These are phyloP conservation scores for Pisolithus marmoratus DNA, from an alignment of 768 basidiomycete genomes.

Conservation along the genomic window DNA sequence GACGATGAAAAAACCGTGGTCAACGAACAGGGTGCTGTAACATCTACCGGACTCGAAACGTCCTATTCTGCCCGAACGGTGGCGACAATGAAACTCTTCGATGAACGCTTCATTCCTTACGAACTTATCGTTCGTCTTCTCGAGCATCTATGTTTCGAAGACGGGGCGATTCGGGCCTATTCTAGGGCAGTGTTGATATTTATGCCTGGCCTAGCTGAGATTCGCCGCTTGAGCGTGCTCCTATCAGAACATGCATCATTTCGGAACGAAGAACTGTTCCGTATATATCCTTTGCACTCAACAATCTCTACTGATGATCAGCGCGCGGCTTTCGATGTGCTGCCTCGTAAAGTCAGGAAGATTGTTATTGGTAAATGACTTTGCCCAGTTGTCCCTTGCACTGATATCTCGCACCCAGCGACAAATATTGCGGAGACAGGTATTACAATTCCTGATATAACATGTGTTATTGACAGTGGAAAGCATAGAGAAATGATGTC, in stretches of 20 bases:
- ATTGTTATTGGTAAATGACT: constrained; percentile 83
- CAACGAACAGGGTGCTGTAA: constrained; percentile 3
- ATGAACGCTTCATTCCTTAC: constrained; percentile 86
- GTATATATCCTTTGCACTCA: constrained; percentile 84
- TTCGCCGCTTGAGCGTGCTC: constrained; percentile 80
- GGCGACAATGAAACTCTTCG: constrained; percentile 75
- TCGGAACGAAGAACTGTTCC: constrained; percentile 56
- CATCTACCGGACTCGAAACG: constrained; percentile 58
- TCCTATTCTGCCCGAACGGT: constrained; percentile 75
- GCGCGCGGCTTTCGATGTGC: constrained; percentile 83
- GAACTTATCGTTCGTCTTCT: constrained; percentile 83
- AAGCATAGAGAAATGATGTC: constrained; percentile 93
- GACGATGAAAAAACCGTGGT: constrained; percentile 44
- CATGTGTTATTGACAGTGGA: constrained; percentile 92
- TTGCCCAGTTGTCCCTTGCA: not conserved
- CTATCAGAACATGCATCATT: constrained; percentile 72
- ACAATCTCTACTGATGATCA: constrained; percentile 91
- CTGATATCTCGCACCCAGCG: constrained; percentile 37
- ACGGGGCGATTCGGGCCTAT: constrained; percentile 43
- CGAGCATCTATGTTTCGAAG: constrained; percentile 76
- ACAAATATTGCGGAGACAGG: constrained; percentile 96
- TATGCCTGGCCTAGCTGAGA: constrained; percentile 93
- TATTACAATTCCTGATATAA: constrained; percentile 97
- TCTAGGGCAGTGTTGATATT: constrained; percentile 86
- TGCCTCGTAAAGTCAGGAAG: constrained; percentile 75